Evolutionary conservation across 495 filamentous ascomycete species (phyloP).

Genomic region (Astrocystis sublimbata): DNA sequence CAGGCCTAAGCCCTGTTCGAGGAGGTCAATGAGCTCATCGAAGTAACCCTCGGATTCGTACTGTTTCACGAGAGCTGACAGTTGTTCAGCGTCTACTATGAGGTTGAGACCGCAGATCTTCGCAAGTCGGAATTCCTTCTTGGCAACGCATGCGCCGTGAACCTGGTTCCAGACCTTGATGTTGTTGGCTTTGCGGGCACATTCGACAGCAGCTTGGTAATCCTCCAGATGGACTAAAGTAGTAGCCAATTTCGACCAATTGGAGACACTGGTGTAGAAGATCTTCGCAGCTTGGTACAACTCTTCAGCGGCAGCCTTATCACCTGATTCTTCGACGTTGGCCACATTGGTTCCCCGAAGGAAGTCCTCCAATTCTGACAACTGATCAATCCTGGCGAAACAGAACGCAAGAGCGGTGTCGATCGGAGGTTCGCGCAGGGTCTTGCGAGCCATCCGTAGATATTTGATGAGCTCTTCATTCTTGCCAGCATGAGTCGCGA

Average conservation of each 20-base stretch:
- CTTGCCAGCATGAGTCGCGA: constrained; percentile 93
- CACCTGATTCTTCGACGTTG: constrained; percentile 91
- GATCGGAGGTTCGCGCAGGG: constrained; percentile 87
- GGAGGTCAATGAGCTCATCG: constrained; percentile 90
- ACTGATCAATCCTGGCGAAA: constrained; percentile 87
- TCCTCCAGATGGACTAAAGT: constrained; percentile 95
- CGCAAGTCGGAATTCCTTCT: constrained; percentile 98
- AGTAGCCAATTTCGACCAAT: constrained; percentile 98
- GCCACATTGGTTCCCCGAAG: constrained; percentile 91
- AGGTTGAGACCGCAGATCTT: constrained; percentile 99
- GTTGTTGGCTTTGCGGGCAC: constrained; percentile 98
- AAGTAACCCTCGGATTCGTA: constrained; percentile 98
- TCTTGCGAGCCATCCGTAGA: constrained; percentile 96
- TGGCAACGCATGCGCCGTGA: constrained; percentile 92
- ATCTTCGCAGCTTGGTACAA: constrained; percentile 97
- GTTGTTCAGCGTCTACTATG: constrained; percentile 96
- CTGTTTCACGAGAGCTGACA: constrained; percentile 89
- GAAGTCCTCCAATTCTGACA: constrained; percentile 95
- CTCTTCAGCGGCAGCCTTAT: constrained; percentile 95
- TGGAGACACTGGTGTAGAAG: constrained; percentile 97
- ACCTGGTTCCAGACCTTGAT: constrained; percentile 99
- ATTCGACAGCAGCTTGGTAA: constrained; percentile 98
- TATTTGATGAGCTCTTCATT: constrained; percentile 98
- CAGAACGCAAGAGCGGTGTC: constrained; percentile 93
- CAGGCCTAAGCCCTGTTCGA: constrained; percentile 93